These are phyloP conservation scores for Bruguiera hainesii DNA, from an alignment of 441 rosid genomes.

Conservation along the genomic window DNA sequence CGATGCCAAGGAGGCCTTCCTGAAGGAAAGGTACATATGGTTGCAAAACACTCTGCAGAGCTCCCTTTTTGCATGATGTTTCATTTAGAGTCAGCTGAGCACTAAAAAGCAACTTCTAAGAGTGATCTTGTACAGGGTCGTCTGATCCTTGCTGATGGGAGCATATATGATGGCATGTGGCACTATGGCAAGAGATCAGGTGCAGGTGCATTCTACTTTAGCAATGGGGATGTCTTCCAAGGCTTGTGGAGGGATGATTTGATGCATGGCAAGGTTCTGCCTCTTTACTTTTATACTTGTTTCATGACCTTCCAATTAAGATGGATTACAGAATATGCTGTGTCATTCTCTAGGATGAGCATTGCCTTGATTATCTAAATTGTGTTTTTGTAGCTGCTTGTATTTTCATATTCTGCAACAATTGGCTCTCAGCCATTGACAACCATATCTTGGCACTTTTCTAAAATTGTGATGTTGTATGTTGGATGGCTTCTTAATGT, in stretches of 20 bases:
- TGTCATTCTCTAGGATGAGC: no score
- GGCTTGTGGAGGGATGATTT: constrained; percentile 96
- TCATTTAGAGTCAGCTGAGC: constrained; percentile 15
- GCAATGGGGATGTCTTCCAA: constrained; percentile 94
- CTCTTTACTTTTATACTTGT: constrained; percentile 11
- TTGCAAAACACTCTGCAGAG: constrained; percentile 15
- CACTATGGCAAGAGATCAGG: constrained; percentile 90
- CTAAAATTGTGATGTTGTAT: no score
- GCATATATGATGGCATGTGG: constrained; percentile 95
- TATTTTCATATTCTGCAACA: no score
- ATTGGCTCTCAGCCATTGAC: no score
- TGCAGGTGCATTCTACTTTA: constrained; percentile 81
- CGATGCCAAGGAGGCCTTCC: constrained; percentile 98
- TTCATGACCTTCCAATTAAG: neutral
- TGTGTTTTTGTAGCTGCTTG: no score
- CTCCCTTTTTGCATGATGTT: constrained; percentile 16
- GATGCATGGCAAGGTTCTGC: constrained; percentile 90
- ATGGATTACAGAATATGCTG: no score
- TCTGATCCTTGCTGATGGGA: constrained; percentile 72
- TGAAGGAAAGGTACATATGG: constrained; percentile 78
- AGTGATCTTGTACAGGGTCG: constrained; percentile 57
- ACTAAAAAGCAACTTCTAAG: constrained; percentile 12
- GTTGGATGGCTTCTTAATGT: no score
- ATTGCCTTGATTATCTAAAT: no score
- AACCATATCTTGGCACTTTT: no score